phyloP scores from a whole-genome alignment of 2,329 filamentous ascomycete species.

The Trichoderma breve region DNA sequence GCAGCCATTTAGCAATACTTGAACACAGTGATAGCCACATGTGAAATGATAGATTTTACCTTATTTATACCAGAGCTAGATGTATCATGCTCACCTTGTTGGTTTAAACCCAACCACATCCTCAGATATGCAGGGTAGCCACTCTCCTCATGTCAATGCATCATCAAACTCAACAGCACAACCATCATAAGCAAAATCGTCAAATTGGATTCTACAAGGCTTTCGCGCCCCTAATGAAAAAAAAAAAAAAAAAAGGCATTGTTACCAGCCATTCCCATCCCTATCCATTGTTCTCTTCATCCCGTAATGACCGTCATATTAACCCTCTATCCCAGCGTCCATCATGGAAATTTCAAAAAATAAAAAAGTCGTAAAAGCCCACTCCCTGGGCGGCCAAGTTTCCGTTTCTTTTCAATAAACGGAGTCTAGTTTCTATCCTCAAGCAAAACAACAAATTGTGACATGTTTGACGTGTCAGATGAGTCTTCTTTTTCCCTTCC shows the following conservation, averaged over 20 bases:
- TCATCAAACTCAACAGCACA: no score
- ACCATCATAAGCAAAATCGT: not conserved
- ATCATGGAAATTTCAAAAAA: not conserved
- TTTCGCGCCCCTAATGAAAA: not conserved
- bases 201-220: not conserved
- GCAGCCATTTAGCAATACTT: not conserved
- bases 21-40: not conserved
- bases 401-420: not conserved
- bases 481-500: not conserved
- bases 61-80: not conserved
- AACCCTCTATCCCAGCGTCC: conserved; percentile 7
- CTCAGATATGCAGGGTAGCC: not conserved
- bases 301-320: conserved; percentile 9
- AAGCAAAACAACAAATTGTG: not conserved
- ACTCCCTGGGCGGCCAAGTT: not conserved
- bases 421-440: conserved; percentile 17
- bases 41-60: not conserved
- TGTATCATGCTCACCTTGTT: no score
- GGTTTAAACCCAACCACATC: not conserved
- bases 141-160: not conserved
- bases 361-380: not conserved
- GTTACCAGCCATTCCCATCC: not conserved
- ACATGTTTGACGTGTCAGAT: not conserved
- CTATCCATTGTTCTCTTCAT: not conserved
- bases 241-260: not conserved